These are phyloP conservation scores for Mycena sp. DNA, from an alignment of 1,284 basidiomycete species.

Conservation along the genomic window DNA sequence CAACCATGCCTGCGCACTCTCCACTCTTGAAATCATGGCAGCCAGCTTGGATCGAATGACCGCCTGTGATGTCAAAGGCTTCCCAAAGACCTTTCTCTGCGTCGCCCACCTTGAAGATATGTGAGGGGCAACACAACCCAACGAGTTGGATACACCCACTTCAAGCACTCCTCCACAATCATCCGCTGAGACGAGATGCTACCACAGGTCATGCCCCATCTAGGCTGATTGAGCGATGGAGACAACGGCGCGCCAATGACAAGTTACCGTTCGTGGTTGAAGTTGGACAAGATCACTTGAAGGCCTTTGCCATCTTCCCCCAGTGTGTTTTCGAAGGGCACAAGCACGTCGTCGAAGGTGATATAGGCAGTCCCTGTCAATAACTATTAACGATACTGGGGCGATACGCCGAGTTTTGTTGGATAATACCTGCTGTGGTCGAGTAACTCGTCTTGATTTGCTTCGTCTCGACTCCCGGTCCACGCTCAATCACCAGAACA, in stretches of 20 bases:
- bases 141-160: slow-evolving; percentile 47
- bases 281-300: slow-evolving; percentile 54
- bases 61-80: slow-evolving; percentile 74
- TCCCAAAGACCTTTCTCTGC: slow-evolving; percentile 65
- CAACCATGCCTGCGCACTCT: slow-evolving; percentile 82
- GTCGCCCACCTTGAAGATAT: slow-evolving; percentile 61
- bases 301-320: slow-evolving; percentile 86
- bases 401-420: neutral
- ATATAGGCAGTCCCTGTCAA: slow-evolving; percentile 78
- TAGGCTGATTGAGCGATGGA: neutral
- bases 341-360: slow-evolving; percentile 84
- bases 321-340: slow-evolving; percentile 81
- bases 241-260: slow-evolving; percentile 50
- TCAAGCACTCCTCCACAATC: slow-evolving; percentile 71
- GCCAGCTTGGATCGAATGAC: slow-evolving; percentile 79
- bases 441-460: slow-evolving; percentile 87
- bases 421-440: slow-evolving; percentile 63
- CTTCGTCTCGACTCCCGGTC: slow-evolving; percentile 84
- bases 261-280: slow-evolving; percentile 67
- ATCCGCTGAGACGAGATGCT: slow-evolving; percentile 57
- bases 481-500: slow-evolving; percentile 84
- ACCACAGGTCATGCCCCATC: slow-evolving; percentile 78
- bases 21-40: slow-evolving; percentile 51
- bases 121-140: slow-evolving; percentile 63
- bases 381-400: no score